Conservation (phyloP, 129 eudicot species). For the Helianthus tuberosus region DNA sequence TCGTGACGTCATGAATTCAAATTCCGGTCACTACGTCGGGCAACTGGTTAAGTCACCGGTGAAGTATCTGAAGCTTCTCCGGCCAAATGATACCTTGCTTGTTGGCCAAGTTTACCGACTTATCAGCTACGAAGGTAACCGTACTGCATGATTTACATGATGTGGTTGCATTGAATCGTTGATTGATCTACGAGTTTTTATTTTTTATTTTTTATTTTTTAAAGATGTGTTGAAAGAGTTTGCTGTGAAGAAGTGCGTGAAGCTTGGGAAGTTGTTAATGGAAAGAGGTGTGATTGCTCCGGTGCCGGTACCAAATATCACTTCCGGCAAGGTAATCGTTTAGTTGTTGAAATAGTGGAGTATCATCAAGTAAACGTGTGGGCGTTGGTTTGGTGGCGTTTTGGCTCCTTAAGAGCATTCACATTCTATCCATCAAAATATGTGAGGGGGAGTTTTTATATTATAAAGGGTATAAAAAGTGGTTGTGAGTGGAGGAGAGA, state of each 20-base stretch:
- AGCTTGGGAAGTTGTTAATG: conserved; percentile 66
- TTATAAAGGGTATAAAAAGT: too few species aligned
- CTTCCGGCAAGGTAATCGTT: conserved; percentile 46
- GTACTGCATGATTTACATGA: not conserved
- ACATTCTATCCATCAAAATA: too few species aligned
- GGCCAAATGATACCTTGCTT: conserved; percentile 67
- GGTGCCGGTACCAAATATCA: not conserved
- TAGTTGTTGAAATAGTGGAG: not conserved
- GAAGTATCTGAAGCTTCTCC: conserved; percentile 71
- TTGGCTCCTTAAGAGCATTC: too few species aligned
- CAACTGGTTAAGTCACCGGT: conserved; percentile 49
- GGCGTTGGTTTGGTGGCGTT: too few species aligned
- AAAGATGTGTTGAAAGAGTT: conserved; percentile 66
- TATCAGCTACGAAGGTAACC: conserved; percentile 68
- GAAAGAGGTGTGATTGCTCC: conserved; percentile 51
- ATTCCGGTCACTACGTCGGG: conserved; percentile 79
- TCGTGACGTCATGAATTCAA: conserved; percentile 63
- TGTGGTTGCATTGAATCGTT: not conserved
- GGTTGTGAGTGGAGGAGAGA: too few species aligned
- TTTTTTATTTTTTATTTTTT: too few species aligned
- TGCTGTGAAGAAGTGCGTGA: conserved; percentile 69
- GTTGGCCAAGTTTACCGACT: conserved; percentile 83
- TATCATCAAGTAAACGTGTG: not conserved
- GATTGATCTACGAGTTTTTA: not conserved
- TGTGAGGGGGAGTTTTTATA: too few species aligned